Evolutionary conservation across 306 rosid species (phyloP), one percentile per base, ranked within the genome.

Genomic region (Nissolia schottii): DNA sequence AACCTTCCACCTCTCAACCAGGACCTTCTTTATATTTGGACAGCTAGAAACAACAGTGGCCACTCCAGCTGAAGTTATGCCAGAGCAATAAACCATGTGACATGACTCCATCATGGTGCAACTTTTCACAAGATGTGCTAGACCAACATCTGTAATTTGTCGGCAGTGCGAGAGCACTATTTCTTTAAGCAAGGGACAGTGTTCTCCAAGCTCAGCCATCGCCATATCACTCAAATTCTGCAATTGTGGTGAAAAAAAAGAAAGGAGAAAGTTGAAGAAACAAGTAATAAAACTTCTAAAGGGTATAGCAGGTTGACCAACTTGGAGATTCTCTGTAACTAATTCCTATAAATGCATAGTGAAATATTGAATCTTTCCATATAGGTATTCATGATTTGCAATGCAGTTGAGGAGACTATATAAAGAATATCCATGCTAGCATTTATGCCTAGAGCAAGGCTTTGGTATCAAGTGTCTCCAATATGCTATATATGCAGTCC

Each of bases 181-280:
- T 15, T 88, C 92, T 61, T 82, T 85, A 23, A 91, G 89, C 59
- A 85, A 68, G 34, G 89, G 84, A 64, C 96, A 91, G 66, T 86
- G 81, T 81, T 88, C 87, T 64, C 97, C 96, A 60, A 91, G 38
- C 74, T 87, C 90, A 3, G 80, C 90, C 96, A 91, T 67, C 48
- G 90, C 90, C 87, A 87, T 68, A 70, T 91, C 96, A 40, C 97
- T 85, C 86, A 91, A 83, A 67, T 88, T 82, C 97, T 91, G 86
- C 77, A 61, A 49, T 74, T 40, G 23, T 8, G 55, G 53, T 11
- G 18, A 31, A 14, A 51, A 35, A 76, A 61, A 60, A 43, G 35
- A 22, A 34, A n/a, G 4, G 4, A 31, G 27, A 48, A 66, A 70
- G 3, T 10, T 56, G 15, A 43, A 9, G 14, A 40, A 9, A 32